Evolutionary conservation across 352 stramenopile genomes (phyloP), one percentile per base, ranked within the genome.

Genomic region (Blastocystis sp.): DNA sequence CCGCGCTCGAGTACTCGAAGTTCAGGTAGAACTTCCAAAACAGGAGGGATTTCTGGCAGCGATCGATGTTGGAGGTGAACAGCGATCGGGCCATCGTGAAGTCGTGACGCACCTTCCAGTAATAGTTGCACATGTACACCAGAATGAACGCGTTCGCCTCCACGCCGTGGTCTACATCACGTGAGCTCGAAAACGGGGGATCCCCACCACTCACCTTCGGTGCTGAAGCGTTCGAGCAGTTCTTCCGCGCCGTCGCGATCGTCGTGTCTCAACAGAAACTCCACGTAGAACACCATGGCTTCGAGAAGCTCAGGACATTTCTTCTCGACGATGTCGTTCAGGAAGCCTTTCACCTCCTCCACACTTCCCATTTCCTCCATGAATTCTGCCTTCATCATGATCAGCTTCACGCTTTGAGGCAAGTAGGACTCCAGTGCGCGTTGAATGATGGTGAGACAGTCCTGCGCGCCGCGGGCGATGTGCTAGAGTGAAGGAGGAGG

Each of bases 21-120:
- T 84, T 84, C 74, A 84, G 45, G 43, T 68, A 84, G 60, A 84
- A 84, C 24, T 84, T 84, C 74, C 74, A 84, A 43, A 84, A 84
- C 7, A 64, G 48, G 24, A 84, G 21, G n/a, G 74, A 84, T 45
- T 68, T 63, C 21, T 52, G 48, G 61, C 74, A 84, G 28, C 74
- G 74, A 1, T 70, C 74, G 28, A 48, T 66, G 74, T 84, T 84
- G 48, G 38, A 43, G 21, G 57, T 63, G 24, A 84, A 69, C 14
- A 84, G 52, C 11, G 52, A 69, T 11, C 74, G 74, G 19, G 74
- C 74, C 21, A 62, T 61, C 11, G 17, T 59, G 57, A 84, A 14
- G 28, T 84, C 74, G 11, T 84, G 65, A 9, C 74, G 54, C 19
- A 84, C 74, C 60, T 84, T 84, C 74, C 74, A 84, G 54, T 84